Base-by-base conservation (phyloP, 202 grass and related monocot genomes). In the Panicum virgatum region DNA sequence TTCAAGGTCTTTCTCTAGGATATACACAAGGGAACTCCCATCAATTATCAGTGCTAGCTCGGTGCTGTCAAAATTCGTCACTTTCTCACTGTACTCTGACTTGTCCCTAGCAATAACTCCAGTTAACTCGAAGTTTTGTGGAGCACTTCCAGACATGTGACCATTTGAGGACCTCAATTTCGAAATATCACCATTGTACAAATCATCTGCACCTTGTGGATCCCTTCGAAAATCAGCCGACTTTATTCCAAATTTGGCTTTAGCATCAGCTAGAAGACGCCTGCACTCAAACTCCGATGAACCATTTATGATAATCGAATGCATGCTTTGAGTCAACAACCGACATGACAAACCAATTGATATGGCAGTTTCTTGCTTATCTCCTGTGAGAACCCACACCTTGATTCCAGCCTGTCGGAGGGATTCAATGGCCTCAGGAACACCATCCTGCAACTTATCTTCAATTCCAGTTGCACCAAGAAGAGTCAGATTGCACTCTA, bases 331-430 rank as follows among this genome's bases (percentile, higher is more conserved):
- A 68, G 93, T 94, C 69, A 99, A 80, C 57, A 99, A 75, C 62
- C 87, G 80, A 64, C 96, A 99, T 76, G 96, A 99, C 80, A 96
- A 80, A 77, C 91, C 96, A 73, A 99, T 99, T 3, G 96, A 99
- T 90, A 99, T 96, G 78, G 96, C 96, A 59, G 96, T 99, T 89
- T 99, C 96, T 81, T 99, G 96, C 81, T 99, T 99, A 94, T 99
- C 96, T 46, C 96, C 96, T 25, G 96, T 99, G 20, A 99, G 89
- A 90, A 99, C 93, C 96, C 96, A 99, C 52, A 99, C 93, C 80
- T 99, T 99, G 47, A 99, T 96, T 84, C 96, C 96, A 83, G 96
- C 96, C 73, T 99, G 93, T 68, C 96, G 73, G 68, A 99, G 88
- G 62, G 90, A 91, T 75, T 99, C 96, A 76, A 99, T 99, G 30